Percentiles rank a stretch among this genome's conserved stretches.
These are phyloP conservation scores for Pseudozyma hubeiensis DNA, from an alignment of 1,284 basidiomycete genomes.

Conservation along the genomic window DNA sequence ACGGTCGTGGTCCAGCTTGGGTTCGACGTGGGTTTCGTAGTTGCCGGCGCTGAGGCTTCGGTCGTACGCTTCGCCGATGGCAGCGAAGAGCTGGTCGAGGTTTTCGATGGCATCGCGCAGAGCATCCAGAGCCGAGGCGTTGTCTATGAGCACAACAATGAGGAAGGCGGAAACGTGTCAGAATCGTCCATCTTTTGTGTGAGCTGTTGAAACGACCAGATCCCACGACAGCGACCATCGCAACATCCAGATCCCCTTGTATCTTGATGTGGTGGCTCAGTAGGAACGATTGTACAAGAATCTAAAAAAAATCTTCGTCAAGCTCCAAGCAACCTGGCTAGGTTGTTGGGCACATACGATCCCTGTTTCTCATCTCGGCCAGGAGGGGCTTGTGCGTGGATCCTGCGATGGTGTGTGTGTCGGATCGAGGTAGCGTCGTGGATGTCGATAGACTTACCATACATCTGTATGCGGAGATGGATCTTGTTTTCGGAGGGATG, in stretches of 20 bases:
- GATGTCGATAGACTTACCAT: slow-evolving; percentile 76
- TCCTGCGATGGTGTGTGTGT: not conserved
- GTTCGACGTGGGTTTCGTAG: slow-evolving; percentile 53
- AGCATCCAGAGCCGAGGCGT: slow-evolving; percentile 57
- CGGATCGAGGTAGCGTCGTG: not conserved
- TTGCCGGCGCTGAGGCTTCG: slow-evolving; percentile 52
- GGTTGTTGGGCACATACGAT: slow-evolving; percentile 48
- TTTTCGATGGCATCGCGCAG: slow-evolving; percentile 61
- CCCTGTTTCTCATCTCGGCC: slow-evolving; percentile 55
- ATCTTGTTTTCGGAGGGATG: slow-evolving; percentile 97
- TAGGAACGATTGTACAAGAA: slow-evolving; percentile 69
- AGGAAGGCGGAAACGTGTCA: slow-evolving; percentile 1
- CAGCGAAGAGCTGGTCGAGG: slow-evolving; percentile 59
- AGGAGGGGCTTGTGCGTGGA: not conserved
- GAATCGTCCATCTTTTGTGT: too few relatives aligned
- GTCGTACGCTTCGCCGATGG: slow-evolving; percentile 60
- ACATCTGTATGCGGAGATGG: slow-evolving; percentile 97
- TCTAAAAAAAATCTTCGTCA: slow-evolving; percentile 54
- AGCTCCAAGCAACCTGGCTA: slow-evolving; percentile 44
- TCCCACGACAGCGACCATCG: slow-evolving; percentile 13
- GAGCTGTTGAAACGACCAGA: too few relatives aligned
- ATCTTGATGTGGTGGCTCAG: slow-evolving; percentile 56
- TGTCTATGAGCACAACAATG: slow-evolving; percentile 12
- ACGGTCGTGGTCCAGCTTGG: slow-evolving; percentile 50
- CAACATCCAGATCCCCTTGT: slow-evolving; percentile 5